Conservation (phyloP, 352 stramenopile genomes). For the Globisporangium carolinianum region DNA sequence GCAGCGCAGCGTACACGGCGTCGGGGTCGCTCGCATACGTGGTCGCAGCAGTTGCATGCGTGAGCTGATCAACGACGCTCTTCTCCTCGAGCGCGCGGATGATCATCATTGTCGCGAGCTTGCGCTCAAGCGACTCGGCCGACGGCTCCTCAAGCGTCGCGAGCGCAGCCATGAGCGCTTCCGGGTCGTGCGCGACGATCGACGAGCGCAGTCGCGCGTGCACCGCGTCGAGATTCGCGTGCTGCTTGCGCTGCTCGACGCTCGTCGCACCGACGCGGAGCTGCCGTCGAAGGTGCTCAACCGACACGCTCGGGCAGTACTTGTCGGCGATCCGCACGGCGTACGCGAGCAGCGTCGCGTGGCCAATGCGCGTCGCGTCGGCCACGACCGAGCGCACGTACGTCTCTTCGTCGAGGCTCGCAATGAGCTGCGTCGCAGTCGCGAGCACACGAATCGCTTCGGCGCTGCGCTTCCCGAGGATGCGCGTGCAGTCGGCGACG, state of each 20-base stretch:
- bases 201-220: conserved; percentile 49
- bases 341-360: conserved; percentile 59
- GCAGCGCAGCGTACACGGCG: conserved; percentile 21
- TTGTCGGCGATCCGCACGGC: conserved; percentile 52
- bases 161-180: conserved; percentile 62
- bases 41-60: conserved; percentile 17
- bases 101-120: conserved; percentile 79
- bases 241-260: conserved; percentile 26
- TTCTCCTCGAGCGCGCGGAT: conserved; percentile 74
- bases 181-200: conserved; percentile 57
- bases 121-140: conserved; percentile 57
- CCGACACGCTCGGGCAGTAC: conserved; percentile 45
- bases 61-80: conserved; percentile 45
- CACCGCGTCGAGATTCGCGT: conserved; percentile 31
- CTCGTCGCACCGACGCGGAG: conserved; percentile 18
- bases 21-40: conserved; percentile 7
- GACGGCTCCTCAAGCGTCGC: conserved; percentile 60
- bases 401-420: conserved; percentile 61
- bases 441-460: conserved; percentile 58
- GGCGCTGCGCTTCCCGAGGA: conserved; percentile 46
- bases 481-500: conserved; percentile 41
- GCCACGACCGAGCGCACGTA: conserved; percentile 71
- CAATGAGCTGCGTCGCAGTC: conserved; percentile 42
- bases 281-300: conserved; percentile 38
- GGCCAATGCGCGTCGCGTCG: conserved; percentile 47